Percentiles rank a stretch among this genome's conserved stretches.
Evolutionary conservation across 306 rosid genomes (phyloP).

Genomic region (Urtica urens): DNA sequence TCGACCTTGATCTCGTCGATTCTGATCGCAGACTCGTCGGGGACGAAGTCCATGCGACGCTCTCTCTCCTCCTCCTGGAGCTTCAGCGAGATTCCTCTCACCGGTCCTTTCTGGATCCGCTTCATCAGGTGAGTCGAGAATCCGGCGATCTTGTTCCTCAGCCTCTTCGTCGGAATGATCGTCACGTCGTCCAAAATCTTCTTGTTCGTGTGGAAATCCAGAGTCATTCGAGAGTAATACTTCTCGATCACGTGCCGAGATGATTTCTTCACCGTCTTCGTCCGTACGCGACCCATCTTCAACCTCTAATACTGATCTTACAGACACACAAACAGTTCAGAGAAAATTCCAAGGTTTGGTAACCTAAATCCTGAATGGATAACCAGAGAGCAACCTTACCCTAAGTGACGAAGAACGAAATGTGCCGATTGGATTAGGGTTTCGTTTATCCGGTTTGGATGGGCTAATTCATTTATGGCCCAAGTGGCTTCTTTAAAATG

Average conservation of each 20-base stretch:
- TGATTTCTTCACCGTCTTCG: slow-evolving; percentile 33
- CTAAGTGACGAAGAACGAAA: too few relatives aligned
- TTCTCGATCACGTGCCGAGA: slow-evolving; percentile 27
- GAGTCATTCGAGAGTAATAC: slow-evolving; percentile 25
- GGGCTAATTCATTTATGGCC: too few relatives aligned
- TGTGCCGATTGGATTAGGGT: too few relatives aligned
- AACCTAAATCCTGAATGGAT: too few relatives aligned
- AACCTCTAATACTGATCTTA: too few relatives aligned
- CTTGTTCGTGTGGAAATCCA: slow-evolving; percentile 29
- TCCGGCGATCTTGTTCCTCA: slow-evolving; percentile 30
- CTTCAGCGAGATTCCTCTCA: slow-evolving; percentile 9
- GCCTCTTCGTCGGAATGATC: slow-evolving; percentile 23
- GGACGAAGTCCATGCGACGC: slow-evolving; percentile 14
- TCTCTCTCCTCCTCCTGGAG: slow-evolving; percentile 13
- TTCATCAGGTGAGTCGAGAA: slow-evolving; percentile 34
- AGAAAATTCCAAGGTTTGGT: too few relatives aligned
- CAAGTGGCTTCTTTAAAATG: too few relatives aligned
- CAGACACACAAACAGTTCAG: too few relatives aligned
- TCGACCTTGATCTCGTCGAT: slow-evolving; percentile 11
- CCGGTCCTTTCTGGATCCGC: slow-evolving; percentile 31
- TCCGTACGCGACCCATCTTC: slow-evolving; percentile 31
- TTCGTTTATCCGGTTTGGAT: too few relatives aligned
- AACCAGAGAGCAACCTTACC: too few relatives aligned
- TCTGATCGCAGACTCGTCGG: slow-evolving; percentile 11
- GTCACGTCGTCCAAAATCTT: slow-evolving; percentile 29